Conservation (phyloP, 805 yeast species). For the Zygosaccharomyces gambellarensis region DNA sequence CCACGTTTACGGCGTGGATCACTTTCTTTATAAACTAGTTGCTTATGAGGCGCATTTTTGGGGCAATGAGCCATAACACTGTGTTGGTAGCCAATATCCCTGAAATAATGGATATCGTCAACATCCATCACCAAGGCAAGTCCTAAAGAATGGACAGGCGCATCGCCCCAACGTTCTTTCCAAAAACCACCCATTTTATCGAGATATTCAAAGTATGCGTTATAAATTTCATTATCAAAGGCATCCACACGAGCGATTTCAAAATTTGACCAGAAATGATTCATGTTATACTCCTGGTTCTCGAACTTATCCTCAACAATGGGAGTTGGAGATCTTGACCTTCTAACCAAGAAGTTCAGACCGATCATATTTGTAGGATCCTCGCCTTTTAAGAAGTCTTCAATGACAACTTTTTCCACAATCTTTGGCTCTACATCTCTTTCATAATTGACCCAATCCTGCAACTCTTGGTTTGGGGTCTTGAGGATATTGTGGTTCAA, state of each 20-base stretch:
- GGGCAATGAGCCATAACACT: slow-evolving; percentile 84
- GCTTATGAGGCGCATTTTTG: slow-evolving; percentile 41
- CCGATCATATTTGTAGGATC: slow-evolving; percentile 25
- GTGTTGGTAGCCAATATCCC: slow-evolving; percentile 89
- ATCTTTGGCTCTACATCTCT: slow-evolving; percentile 26
- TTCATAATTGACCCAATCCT: slow-evolving; percentile 27
- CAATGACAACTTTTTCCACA: slow-evolving; percentile 32
- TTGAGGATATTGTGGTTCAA: slow-evolving; percentile 37
- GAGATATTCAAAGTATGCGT: slow-evolving; percentile 59
- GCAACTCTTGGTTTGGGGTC: slow-evolving; percentile 33
- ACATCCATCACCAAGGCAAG: slow-evolving; percentile 67
- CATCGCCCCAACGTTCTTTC: slow-evolving; percentile 96
- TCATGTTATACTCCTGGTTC: slow-evolving; percentile 64
- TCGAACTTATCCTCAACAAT: slow-evolving; percentile 53
- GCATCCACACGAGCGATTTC: slow-evolving; percentile 83
- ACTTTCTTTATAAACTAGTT: slow-evolving; percentile 41
- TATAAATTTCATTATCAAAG: slow-evolving; percentile 61
- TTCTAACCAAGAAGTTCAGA: slow-evolving; percentile 37
- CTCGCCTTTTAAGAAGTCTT: slow-evolving; percentile 24
- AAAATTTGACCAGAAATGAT: slow-evolving; percentile 92
- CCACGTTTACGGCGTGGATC: slow-evolving; percentile 23
- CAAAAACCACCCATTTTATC: slow-evolving; percentile 80
- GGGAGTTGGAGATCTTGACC: slow-evolving; percentile 33
- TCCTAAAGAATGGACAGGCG: slow-evolving; percentile 88
- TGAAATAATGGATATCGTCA: slow-evolving; percentile 77